Evolutionary conservation across 164 flowering plant species (phyloP).

Genomic region (Magnolia sinica): DNA sequence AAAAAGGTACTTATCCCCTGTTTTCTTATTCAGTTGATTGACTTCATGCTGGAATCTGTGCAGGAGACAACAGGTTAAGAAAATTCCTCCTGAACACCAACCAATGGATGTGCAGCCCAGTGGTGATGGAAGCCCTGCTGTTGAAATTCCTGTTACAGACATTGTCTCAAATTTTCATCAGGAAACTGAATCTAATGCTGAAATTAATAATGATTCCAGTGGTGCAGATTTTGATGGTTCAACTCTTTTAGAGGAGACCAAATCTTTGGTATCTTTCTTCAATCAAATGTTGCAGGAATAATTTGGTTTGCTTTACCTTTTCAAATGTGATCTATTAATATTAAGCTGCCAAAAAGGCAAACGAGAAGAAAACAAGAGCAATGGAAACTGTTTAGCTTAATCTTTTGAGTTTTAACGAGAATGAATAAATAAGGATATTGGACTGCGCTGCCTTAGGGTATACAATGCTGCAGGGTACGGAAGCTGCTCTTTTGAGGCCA

Average conservation of each 20-base stretch:
- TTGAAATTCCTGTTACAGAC: constrained; percentile 20
- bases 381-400: no score
- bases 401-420: no score
- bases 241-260: constrained; percentile 15
- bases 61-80: constrained; percentile 60
- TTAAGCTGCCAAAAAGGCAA: no score
- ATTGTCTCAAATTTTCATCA: constrained; percentile 13
- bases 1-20: background rate
- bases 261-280: constrained; percentile 31
- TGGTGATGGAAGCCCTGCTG: constrained; percentile 30
- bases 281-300: background rate
- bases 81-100: constrained; percentile 30
- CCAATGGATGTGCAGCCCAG: constrained; percentile 29
- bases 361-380: no score
- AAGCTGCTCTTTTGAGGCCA: no score
- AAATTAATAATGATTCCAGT: constrained; percentile 21
- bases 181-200: constrained; percentile 18
- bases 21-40: background rate
- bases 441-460: no score
- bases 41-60: constrained; percentile 10
- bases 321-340: no score
- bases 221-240: constrained; percentile 16
- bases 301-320: no score
- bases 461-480: no score
- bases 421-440: no score